Percentiles rank a stretch among this genome's conserved stretches.
Evolutionary conservation across 2,329 filamentous ascomycete species (phyloP).

Genomic region (Mariannaea elegans): DNA sequence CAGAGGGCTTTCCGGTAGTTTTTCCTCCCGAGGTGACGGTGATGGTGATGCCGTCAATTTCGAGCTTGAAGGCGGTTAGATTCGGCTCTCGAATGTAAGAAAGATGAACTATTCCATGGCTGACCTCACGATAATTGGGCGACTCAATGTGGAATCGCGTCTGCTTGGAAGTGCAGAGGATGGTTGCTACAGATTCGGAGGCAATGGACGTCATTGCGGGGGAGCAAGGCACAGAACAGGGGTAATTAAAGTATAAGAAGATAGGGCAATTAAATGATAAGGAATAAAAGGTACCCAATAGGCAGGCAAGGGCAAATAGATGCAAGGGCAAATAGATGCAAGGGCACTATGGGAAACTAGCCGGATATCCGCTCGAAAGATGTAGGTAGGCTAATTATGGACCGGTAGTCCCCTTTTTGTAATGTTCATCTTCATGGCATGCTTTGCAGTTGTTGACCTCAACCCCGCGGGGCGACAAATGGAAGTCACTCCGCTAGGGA

Average conservation of each 20-base stretch:
- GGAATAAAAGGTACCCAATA: not conserved
- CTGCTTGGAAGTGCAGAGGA: constrained; percentile 72
- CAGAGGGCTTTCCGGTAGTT: constrained; percentile 48
- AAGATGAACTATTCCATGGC: not conserved
- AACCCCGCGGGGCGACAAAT: no score
- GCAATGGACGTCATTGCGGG: constrained; percentile 57
- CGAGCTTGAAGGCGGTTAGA: constrained; percentile 57
- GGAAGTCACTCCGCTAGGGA: not conserved
- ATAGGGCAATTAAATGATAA: not conserved
- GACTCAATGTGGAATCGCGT: constrained; percentile 70
- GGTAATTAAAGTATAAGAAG: not conserved
- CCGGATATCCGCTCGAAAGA: no score
- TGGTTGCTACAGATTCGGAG: constrained; percentile 60
- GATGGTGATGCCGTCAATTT: constrained; percentile 78
- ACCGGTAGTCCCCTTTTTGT: not conserved
- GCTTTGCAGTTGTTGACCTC: not conserved
- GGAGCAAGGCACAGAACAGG: no score
- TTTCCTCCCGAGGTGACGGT: constrained; percentile 62
- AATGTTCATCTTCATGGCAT: not conserved
- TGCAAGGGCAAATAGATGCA: no score
- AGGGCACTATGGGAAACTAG: no score
- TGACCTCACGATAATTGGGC: constrained; percentile 65
- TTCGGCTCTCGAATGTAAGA: not conserved
- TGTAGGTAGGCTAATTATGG: no score
- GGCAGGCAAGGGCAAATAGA: no score